These are phyloP conservation scores for Yarrowia sp. DNA, from an alignment of 805 yeast species.

Conservation along the genomic window DNA sequence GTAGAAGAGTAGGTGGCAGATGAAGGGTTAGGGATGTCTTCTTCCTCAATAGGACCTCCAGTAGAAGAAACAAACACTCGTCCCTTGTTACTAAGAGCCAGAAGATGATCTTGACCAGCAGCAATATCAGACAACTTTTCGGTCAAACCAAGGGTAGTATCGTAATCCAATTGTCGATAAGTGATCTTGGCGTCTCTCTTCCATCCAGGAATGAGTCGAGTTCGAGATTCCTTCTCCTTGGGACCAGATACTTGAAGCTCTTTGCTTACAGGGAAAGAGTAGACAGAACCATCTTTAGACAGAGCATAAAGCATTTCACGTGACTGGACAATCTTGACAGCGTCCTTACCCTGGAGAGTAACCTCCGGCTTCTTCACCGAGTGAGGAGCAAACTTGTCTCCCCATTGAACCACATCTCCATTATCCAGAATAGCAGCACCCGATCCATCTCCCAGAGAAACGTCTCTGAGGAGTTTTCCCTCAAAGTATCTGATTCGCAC, in stretches of 20 bases:
- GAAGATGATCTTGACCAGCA: constrained; percentile 67
- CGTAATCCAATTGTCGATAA: constrained; percentile 1
- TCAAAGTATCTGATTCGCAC: constrained; percentile 64
- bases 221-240: constrained; percentile 22
- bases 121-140: constrained; percentile 55
- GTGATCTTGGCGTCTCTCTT: constrained; percentile 18
- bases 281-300: constrained; percentile 41
- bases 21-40: constrained; percentile 32
- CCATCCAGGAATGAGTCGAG: constrained; percentile 19
- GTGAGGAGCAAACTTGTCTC: constrained; percentile 41
- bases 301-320: constrained; percentile 47
- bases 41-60: constrained; percentile 41
- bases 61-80: constrained; percentile 64
- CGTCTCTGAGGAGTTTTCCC: constrained; percentile 53
- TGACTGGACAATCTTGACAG: constrained; percentile 51
- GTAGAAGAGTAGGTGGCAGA: neutral
- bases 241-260: constrained; percentile 18
- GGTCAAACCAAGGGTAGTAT: constrained; percentile 39
- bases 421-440: constrained; percentile 58
- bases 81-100: constrained; percentile 59
- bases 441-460: constrained; percentile 49
- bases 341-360: constrained; percentile 49
- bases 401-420: constrained; percentile 78
- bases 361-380: constrained; percentile 38
- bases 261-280: constrained; percentile 25